Percentiles rank a stretch among this genome's conserved stretches.
phyloP scores from a whole-genome alignment of 202 grass and related monocot species.

The Zizania palustris region DNA sequence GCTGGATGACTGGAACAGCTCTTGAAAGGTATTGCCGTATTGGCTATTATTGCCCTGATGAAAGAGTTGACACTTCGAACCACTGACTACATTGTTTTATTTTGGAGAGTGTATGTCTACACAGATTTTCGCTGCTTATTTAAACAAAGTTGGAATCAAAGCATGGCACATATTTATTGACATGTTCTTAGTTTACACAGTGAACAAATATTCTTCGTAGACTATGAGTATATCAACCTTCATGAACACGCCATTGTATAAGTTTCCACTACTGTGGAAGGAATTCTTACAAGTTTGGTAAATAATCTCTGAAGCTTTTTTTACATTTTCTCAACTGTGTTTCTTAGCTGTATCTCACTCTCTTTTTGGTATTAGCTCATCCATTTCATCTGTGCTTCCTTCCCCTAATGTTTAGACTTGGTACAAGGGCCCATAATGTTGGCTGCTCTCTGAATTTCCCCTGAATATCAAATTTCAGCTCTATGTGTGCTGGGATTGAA shows the following conservation, averaged over 20 bases:
- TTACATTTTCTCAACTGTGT: conserved; percentile 2
- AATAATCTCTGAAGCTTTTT: neutral
- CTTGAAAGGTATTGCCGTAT: conserved; percentile 74
- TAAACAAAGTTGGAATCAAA: conserved; percentile 82
- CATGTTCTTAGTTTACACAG: conserved; percentile 9
- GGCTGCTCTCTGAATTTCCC: conserved; percentile 18
- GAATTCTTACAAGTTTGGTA: neutral
- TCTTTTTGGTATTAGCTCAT: conserved; percentile 18
- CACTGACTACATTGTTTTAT: conserved; percentile 88
- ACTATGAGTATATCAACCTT: neutral
- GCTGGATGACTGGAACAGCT: conserved; percentile 86
- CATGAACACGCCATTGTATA: conserved; percentile 11
- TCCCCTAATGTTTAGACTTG: conserved; percentile 11
- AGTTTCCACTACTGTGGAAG: conserved; percentile 6
- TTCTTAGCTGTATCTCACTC: conserved; percentile 7
- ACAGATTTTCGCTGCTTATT: conserved; percentile 85
- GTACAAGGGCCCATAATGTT: conserved; percentile 5
- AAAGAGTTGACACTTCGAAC: conserved; percentile 88
- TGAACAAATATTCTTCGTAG: conserved; percentile 33
- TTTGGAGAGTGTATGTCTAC: conserved; percentile 98
- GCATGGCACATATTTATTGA: conserved; percentile 68
- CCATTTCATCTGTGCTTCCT: conserved; percentile 12
- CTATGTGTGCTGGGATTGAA: conserved; percentile 12
- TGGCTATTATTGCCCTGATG: conserved; percentile 99
- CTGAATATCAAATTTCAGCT: neutral